Base-by-base conservation (phyloP, 768 basidiomycete genomes). In the Exidia glandulosa region DNA sequence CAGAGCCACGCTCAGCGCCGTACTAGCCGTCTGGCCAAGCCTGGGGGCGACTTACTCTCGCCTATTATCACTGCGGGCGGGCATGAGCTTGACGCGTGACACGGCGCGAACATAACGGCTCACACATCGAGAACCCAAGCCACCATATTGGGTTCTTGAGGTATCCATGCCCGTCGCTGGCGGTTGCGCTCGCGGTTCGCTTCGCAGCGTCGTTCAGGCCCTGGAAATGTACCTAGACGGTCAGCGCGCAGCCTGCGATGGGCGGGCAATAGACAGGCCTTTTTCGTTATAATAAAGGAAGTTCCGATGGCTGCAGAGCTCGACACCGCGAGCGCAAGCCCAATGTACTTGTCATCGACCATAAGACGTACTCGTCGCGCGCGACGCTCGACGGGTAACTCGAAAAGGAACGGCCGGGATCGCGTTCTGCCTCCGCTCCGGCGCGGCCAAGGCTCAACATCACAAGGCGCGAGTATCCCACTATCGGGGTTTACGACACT, bases 271-370 rank as follows among this genome's bases (percentile, higher is more conserved):
- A 59, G 58, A 61, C 74, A 64, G 57, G 89, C 95, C 87, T 96
- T 98, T 83, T 99, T 99, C 19, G 95, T 99, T 70, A 99, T 95
- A 69, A 99, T 96, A 72, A 94, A 96, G 72, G 93, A 95, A 37
- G 88, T 90, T 56, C 96, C 95, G 65, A 98, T 98, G 61, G 88
- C 85, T 29, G 90, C 68, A 13, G 90, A 88, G 65, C 91, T 83
- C 23, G 86, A 84, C 56, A 98, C 74, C 58, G 96, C 94, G 59
- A 99, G 83, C 29, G 83, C 81, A 57, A 99, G 81, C 32, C 96
- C 96, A 56, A 97, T 91, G 71, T 93, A 95, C 76, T 94, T 96
- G 76, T 96, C 95, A 66, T 96, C 91, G 29, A 92, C 75, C 85
- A 88, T 87, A n/a, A n/a, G n/a, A n/a, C n/a, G n/a, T n/a, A n/a